Base-by-base conservation (phyloP, 1,139 yeast species). In the Taphrina populina region DNA sequence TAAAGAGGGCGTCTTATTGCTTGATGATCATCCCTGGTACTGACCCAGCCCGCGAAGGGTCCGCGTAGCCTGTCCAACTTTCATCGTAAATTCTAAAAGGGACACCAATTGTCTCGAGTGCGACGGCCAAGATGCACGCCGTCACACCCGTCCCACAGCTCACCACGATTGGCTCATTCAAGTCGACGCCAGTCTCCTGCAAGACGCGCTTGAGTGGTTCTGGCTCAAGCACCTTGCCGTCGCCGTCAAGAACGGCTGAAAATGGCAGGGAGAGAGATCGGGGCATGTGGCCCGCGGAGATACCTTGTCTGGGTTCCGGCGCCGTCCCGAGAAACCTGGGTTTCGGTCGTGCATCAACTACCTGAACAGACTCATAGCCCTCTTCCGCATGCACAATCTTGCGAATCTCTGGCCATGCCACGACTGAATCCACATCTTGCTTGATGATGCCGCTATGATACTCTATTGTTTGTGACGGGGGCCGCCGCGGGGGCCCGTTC, bases 61-160 rank as follows among this genome's bases (percentile, higher is more conserved):
- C 68, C 5, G 73, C 74, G 73, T 74, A 72, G 58, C 73, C 76
- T 24, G 96, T 85, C 98, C 97, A 92, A 54, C 94, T 83, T 3
- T 98, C 98, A 66, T 92, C 98, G 65, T 90, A 92, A 5, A 92
- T 64, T 27, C 30, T 49, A 19, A 71, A 66, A 30, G 73, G 69
- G 24, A 73, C 65, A 0, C 82, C 83, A 1, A 84, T 80, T 20
- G 78, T 73, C 52, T 82, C 80, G 37, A 86, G 71, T 2, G 87
- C 94, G 21, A 82, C 75, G 68, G 84, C 83, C 57, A 90, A 74
- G 39, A 90, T 81, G 61, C 90, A 87, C 0, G 96, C 96, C 19
- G 96, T 83, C 43, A 90, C 96, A 47, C 97, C 97, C 1, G 96
- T 83, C 20, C 97, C 98, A 68, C 98, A 92, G 87, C 85, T 81